Evolutionary conservation across 2,329 filamentous ascomycete species (phyloP).

Genomic region (Alternaria consortialis): DNA sequence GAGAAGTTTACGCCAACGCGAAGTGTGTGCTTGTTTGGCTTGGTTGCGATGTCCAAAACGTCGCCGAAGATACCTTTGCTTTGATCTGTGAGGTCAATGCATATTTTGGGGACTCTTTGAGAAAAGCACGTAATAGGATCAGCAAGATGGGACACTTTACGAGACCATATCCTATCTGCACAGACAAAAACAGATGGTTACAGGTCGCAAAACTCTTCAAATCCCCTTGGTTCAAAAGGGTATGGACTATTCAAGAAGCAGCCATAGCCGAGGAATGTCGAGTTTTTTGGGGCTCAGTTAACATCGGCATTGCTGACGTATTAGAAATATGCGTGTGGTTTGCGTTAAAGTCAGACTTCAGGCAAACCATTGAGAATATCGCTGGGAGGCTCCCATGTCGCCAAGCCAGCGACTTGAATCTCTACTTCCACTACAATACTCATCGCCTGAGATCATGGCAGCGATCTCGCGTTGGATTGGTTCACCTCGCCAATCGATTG

Average conservation of each 20-base stretch:
- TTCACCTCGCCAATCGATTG: rapidly evolving
- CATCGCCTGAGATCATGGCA: neutral
- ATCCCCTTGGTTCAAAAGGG: neutral
- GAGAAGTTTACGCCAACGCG: no score
- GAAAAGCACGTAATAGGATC: rapidly evolving
- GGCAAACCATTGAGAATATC: rapidly evolving
- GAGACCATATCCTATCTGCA: neutral
- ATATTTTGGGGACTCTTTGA: neutral
- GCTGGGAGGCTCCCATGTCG: neutral
- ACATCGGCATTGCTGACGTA: neutral
- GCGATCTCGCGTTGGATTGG: neutral
- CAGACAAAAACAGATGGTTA: rapidly evolving
- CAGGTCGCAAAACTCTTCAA: rapidly evolving
- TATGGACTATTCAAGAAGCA: neutral
- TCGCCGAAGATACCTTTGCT: no score
- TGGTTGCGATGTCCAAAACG: no score
- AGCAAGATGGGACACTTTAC: rapidly evolving
- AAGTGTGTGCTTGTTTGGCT: no score
- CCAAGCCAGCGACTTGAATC: rapidly evolving
- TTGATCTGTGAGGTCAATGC: no score
- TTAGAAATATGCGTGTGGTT: neutral
- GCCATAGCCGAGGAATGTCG: neutral
- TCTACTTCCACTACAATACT: neutral
- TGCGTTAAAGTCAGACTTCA: neutral
- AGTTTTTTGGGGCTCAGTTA: neutral